Evolutionary conservation across 257 asterid genomes (phyloP), one percentile per base, ranked within the genome.

Genomic region (Solanum virginianum): DNA sequence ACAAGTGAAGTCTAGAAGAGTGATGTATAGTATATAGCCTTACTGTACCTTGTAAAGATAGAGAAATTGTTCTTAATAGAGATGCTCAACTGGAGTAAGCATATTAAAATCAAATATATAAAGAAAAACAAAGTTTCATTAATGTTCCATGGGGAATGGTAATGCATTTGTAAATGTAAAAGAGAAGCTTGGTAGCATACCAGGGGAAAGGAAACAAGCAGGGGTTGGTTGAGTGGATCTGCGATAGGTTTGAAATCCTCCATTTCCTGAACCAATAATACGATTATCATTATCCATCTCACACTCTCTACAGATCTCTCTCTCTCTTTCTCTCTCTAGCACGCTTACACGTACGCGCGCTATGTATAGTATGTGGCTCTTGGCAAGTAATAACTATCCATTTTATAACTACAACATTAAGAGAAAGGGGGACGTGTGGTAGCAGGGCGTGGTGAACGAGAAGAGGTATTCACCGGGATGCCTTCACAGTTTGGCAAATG

Each of bases 231-330:
- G 87, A 12, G 91, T 90, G 81, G 88, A 87, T 53, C 85, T 59
- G 83, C 88, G 89, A 93, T 90, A 89, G 91, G 93, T 92, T 87
- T 90, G 96, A 87, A 90, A 93, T 80, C 91, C 93, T 51, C 92
- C 92, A 41, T 87, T 82, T 29, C 90, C 92, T 32, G 90, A 90
- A 84, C 94, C 94, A n/a, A n/a, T n/a, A 93, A 22, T 43, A 65
- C 7, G 36, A 60, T 60, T 65, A 29, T 5, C 43, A 72, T 45
- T 14, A 43, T 88, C 80, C 43, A 80, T 83, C 72, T 84, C 49
- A 26, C 72, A 6, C 36, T 60, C 29, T n/a, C 32, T 60, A 8
- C 22, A 10, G 7, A 0, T 53, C 3, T 53, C 18, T 20, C 43
- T 39, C 43, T 39, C 43, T 2, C 43, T 39, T 4, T 39, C 4